Conservation (phyloP, 805 yeast genomes). For the Metschnikowia colocasiae region DNA sequence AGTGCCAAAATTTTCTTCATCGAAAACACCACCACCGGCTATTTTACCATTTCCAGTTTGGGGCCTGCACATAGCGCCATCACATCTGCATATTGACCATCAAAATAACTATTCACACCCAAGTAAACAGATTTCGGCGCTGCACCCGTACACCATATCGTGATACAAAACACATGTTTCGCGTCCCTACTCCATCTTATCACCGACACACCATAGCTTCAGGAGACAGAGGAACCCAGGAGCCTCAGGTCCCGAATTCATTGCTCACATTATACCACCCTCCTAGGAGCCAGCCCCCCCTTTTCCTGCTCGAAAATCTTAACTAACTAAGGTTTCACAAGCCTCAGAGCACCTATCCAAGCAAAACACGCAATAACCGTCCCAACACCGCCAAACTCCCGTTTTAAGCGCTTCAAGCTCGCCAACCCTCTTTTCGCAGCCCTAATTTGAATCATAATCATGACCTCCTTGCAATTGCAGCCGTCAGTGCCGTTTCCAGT, state of each 20-base stretch:
- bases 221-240: background rate
- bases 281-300: background rate
- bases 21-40: background rate
- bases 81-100: background rate
- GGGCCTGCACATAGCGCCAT: background rate
- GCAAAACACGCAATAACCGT: background rate
- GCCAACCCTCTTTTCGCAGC: too few species aligned
- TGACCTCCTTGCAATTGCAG: conserved; percentile 57
- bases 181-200: background rate
- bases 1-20: too few species aligned
- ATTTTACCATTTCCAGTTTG: background rate
- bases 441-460: background rate
- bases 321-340: background rate
- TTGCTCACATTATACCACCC: background rate
- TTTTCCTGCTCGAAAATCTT: background rate
- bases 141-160: conserved; percentile 3
- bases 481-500: conserved; percentile 64
- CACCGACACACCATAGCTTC: background rate
- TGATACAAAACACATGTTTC: conserved; percentile 5
- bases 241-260: background rate
- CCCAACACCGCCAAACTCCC: background rate
- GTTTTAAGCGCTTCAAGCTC: background rate
- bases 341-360: background rate
- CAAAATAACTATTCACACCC: background rate
- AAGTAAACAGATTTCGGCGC: background rate